These are phyloP conservation scores for Camellia oleifera DNA, from an alignment of 179 eudicot species.

Conservation along the genomic window DNA sequence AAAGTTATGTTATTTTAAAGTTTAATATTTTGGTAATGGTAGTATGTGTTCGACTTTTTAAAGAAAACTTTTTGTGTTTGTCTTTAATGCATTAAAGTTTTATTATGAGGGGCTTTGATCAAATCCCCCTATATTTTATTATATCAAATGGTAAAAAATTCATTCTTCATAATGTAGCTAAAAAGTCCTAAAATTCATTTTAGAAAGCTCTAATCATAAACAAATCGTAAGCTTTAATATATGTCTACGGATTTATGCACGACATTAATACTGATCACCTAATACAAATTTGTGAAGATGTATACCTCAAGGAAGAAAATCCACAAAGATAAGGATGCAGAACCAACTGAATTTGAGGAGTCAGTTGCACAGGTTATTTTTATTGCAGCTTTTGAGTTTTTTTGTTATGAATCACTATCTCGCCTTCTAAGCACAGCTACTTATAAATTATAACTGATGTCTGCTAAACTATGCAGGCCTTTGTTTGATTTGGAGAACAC, in stretches of 20 bases:
- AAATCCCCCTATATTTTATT: too few relatives aligned
- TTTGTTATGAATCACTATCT: background rate
- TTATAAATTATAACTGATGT: background rate
- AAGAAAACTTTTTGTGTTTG: too few relatives aligned
- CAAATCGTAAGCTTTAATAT: background rate
- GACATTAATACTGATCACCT: background rate
- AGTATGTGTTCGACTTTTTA: too few relatives aligned
- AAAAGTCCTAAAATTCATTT: too few relatives aligned
- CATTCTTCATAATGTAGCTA: too few relatives aligned
- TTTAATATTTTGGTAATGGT: too few relatives aligned
- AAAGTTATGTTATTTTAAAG: too few relatives aligned
- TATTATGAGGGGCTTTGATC: too few relatives aligned
- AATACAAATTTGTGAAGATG: slow-evolving; percentile 23
- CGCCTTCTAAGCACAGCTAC: background rate
- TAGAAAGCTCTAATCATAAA: too few relatives aligned
- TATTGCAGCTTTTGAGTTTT: background rate
- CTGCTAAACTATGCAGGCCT: slow-evolving; percentile 22
- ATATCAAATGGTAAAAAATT: too few relatives aligned
- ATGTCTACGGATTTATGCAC: background rate
- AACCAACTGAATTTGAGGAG: slow-evolving; percentile 42
- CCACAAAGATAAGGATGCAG: slow-evolving; percentile 46
- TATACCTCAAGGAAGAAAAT: slow-evolving; percentile 43
- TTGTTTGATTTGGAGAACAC: slow-evolving; percentile 46
- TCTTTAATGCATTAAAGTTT: too few relatives aligned
- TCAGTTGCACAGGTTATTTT: slow-evolving; percentile 38